Evolutionary conservation across 225 moss, liverwort and hornwort species (phyloP).

Genomic region (Straminergon stramineum): DNA sequence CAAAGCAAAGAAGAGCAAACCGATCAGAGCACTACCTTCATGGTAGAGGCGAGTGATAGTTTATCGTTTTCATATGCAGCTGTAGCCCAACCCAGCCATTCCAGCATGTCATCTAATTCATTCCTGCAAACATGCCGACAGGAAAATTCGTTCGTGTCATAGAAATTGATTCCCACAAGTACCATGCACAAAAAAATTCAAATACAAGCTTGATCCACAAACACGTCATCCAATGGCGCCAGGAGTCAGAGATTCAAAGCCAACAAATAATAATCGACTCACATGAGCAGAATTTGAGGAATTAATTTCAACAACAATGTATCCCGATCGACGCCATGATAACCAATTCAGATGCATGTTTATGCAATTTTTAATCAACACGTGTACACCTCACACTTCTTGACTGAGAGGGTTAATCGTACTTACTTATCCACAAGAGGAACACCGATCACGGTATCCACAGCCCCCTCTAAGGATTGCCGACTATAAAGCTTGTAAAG

Average conservation of each 20-base stretch:
- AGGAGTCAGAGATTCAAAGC: background rate
- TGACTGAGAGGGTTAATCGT: background rate
- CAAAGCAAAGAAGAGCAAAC: background rate
- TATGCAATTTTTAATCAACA: background rate
- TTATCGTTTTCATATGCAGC: conserved; percentile 63
- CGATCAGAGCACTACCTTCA: conserved; percentile 40
- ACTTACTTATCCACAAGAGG: conserved; percentile 58
- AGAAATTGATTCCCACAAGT: background rate
- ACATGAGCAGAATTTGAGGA: background rate
- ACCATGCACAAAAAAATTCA: background rate
- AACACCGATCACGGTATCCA: conserved; percentile 70
- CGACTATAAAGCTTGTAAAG: conserved; percentile 75
- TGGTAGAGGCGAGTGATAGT: conserved; percentile 30
- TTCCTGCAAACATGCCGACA: conserved; percentile 25
- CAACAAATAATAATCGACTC: background rate
- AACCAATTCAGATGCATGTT: background rate
- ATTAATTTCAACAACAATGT: background rate
- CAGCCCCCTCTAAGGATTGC: conserved; percentile 54
- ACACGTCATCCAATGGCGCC: background rate
- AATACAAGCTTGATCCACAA: background rate
- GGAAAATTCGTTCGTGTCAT: background rate
- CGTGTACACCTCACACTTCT: background rate
- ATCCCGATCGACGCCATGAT: background rate
- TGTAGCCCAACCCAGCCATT: conserved; percentile 73
- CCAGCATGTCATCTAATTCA: conserved; percentile 65